Conservation (phyloP, 73 alveolate genomes). For the Tetrahymena elliotti region DNA sequence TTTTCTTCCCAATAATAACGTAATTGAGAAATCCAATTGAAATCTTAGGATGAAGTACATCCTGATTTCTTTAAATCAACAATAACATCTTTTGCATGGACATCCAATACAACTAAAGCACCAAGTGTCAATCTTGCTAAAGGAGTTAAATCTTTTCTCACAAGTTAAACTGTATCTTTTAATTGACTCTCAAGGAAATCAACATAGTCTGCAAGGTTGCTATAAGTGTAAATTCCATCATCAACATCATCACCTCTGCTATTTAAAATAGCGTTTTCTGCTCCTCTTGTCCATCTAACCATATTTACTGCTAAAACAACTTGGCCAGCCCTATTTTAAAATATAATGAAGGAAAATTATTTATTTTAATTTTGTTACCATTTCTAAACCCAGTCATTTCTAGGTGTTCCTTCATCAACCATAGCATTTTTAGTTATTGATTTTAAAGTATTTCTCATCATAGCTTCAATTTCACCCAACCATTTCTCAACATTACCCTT, state of each 20-base stretch:
- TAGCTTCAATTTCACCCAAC: conserved; percentile 84
- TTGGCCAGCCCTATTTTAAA: conserved; percentile 70
- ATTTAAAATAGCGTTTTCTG: conserved; percentile 40
- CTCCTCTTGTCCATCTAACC: conserved; percentile 80
- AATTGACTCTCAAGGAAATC: conserved; percentile 65
- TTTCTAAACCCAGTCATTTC: conserved; percentile 91
- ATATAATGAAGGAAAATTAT: not conserved
- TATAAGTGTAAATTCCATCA: conserved; percentile 68
- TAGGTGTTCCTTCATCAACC: conserved; percentile 58
- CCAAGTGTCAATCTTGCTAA: conserved; percentile 92
- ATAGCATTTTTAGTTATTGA: conserved; percentile 63
- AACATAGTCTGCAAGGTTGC: conserved; percentile 60
- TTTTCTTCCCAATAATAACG: conserved; percentile 96
- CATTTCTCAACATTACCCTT: conserved; percentile 96
- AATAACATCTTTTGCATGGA: conserved; percentile 98
- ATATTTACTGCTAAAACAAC: conserved; percentile 83
- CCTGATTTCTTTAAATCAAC: conserved; percentile 19
- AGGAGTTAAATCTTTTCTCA: conserved; percentile 93
- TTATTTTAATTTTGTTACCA: conserved; percentile 35
- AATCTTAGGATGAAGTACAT: conserved; percentile 65
- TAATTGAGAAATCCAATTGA: conserved; percentile 99
- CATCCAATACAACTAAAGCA: conserved; percentile 98
- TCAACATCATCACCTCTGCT: conserved; percentile 41
- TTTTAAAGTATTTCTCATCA: conserved; percentile 82
- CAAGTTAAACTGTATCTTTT: conserved; percentile 91